A percentile compares a stretch with the other conserved stretches of the same genome.
Conservation (phyloP, 805 yeast genomes). For the Starmerella vaccinii region DNA sequence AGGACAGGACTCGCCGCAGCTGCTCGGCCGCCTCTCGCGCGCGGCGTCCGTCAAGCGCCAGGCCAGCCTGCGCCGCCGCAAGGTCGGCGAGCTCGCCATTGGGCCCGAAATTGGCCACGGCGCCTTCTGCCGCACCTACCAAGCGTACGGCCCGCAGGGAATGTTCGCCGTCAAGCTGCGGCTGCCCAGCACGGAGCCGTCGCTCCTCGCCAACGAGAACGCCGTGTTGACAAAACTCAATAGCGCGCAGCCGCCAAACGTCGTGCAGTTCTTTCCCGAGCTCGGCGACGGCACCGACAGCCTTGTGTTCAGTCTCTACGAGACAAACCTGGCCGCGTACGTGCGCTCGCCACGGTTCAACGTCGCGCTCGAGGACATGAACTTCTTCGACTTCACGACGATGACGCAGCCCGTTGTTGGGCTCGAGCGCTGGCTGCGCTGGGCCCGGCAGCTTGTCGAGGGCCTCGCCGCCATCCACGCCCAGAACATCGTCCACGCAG, state of each 20-base stretch:
- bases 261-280: constrained; percentile 18
- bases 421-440: constrained; percentile 21
- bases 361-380: constrained; percentile 4
- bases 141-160: constrained; percentile 41
- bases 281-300: constrained; percentile 16
- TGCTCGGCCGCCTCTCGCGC: constrained; percentile 6
- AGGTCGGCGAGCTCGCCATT: constrained; percentile 29
- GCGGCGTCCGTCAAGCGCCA: constrained; percentile 9
- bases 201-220: constrained; percentile 16
- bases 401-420: constrained; percentile 24
- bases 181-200: constrained; percentile 15
- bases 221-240: constrained; percentile 13
- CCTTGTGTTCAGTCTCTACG: constrained; percentile 20
- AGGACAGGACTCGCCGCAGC: constrained; percentile 3
- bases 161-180: constrained; percentile 56
- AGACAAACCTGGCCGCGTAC: constrained; percentile 11
- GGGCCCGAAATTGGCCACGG: constrained; percentile 46
- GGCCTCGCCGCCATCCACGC: constrained; percentile 25
- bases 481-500: constrained; percentile 37
- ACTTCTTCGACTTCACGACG: constrained; percentile 18
- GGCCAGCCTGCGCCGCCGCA: constrained; percentile 12
- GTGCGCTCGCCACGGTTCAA: constrained; percentile 12
- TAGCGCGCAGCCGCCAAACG: constrained; percentile 2
- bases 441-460: constrained; percentile 25
- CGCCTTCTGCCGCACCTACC: constrained; percentile 80